Base-by-base conservation (phyloP, 768 basidiomycete genomes). In the Krasilnikovozyma curviuscula region DNA sequence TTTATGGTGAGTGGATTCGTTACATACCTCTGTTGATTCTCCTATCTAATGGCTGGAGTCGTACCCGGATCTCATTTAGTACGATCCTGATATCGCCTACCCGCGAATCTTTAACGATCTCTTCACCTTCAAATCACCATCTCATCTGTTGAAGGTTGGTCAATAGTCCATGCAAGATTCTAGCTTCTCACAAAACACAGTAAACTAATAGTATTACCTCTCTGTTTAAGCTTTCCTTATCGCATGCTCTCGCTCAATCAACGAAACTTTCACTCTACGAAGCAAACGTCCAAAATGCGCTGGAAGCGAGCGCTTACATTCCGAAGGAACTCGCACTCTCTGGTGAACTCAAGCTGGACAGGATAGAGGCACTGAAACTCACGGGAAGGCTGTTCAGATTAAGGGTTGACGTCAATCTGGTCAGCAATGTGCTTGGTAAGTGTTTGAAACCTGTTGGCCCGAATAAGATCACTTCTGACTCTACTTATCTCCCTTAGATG, bases 181-280 rank as follows among this genome's bases (percentile, higher is more conserved):
- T n/a, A n/a, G n/a, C n/a, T n/a, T n/a, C n/a, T n/a, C n/a, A n/a
- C n/a, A n/a, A n/a, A n/a, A n/a, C n/a, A n/a, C n/a, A n/a, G n/a
- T n/a, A n/a, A n/a, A n/a, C n/a, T n/a, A n/a, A n/a, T n/a, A n/a
- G n/a, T n/a, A n/a, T n/a, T n/a, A n/a, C 9, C 25, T 54, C 56
- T 24, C 49, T 57, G 8, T 54, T 58, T 54, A 59, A 88, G 58
- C 72, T 95, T 16, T 88, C 88, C n/a, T 77, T 95, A 44, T 76
- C 89, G 0, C 89, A 95, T 54, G 89, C 86, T 3, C 73, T 93
- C 21, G 89, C 86, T 2, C 89, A 95, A 63, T 89, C 85, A 1
- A 91, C 86, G 0, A 77, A 93, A 18, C 73, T 95, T 5, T 83
- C 82, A 4, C 78, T 78, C 55, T 89, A 83, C 59, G 89, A 95